These are phyloP conservation scores for Brasenia schreberi DNA, from an alignment of 164 flowering plant species.

Conservation along the genomic window DNA sequence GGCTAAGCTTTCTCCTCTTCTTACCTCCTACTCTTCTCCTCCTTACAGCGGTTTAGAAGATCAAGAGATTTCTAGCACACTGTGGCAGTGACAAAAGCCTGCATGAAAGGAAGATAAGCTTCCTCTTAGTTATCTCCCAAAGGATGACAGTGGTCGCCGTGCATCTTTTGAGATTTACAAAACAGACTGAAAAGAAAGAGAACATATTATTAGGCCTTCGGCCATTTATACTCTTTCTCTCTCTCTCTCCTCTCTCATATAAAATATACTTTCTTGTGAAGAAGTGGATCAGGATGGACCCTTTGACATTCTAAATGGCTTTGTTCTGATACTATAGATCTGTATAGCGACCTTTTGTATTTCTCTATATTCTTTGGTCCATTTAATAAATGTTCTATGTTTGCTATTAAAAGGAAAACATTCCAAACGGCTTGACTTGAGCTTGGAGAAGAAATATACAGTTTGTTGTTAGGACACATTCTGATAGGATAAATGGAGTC, in stretches of 20 bases:
- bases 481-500: too few species aligned
- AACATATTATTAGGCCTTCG: not conserved
- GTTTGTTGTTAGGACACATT: not conserved
- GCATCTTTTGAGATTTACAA: not conserved
- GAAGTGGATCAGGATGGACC: not conserved
- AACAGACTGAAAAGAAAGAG: not conserved
- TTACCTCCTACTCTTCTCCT: not conserved
- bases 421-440: not conserved
- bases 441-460: not conserved
- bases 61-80: not conserved
- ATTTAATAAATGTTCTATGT: too few species aligned
- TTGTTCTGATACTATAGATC: too few species aligned
- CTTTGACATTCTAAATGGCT: not conserved
- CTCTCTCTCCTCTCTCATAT: not conserved
- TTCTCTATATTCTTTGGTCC: too few species aligned
- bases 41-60: slow-evolving; percentile 1
- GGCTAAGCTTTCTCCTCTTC: not conserved
- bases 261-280: too few species aligned
- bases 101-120: slow-evolving; percentile 3
- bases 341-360: too few species aligned
- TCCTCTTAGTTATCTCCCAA: not conserved
- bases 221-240: not conserved
- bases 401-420: too few species aligned
- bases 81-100: slow-evolving; percentile 27
- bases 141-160: not conserved